These are phyloP conservation scores for Solanum ahanhuiri DNA, from an alignment of 257 asterid genomes.

Conservation along the genomic window DNA sequence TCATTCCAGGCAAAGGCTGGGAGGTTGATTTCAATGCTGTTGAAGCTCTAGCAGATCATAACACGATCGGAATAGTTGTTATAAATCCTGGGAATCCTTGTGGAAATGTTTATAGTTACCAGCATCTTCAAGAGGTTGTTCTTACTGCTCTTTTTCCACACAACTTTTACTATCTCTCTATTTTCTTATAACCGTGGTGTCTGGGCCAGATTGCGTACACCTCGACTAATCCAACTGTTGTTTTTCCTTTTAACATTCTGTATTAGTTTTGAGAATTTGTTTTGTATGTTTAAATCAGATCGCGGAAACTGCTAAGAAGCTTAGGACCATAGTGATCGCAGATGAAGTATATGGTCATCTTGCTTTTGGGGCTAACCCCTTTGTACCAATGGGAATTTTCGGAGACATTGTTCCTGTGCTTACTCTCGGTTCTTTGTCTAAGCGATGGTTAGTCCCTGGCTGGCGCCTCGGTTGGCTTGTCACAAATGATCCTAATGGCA, in stretches of 20 bases:
- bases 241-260: neutral
- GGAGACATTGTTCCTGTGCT: conserved; percentile 59
- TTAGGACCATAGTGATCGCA: conserved; percentile 49
- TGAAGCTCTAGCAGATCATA: conserved; percentile 61
- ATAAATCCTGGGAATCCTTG: conserved; percentile 95
- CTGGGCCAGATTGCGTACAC: neutral
- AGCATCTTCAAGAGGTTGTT: conserved; percentile 62
- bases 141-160: neutral
- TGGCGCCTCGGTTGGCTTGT: conserved; percentile 97
- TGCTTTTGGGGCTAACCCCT: conserved; percentile 60
- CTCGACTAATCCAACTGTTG: neutral
- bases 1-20: conserved; percentile 54
- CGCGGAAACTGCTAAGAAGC: conserved; percentile 66
- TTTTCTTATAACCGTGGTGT: neutral
- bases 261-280: neutral
- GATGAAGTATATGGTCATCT: conserved; percentile 96
- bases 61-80: conserved; percentile 63
- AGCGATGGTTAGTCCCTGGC: conserved; percentile 93
- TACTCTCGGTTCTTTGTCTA: conserved; percentile 79
- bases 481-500: conserved; percentile 48
- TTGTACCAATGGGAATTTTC: conserved; percentile 80
- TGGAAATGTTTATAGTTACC: conserved; percentile 61
- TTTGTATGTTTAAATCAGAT: conserved; percentile 23
- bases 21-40: conserved; percentile 61
- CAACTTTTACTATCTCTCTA: neutral